Evolutionary conservation across 2,329 filamentous ascomycete genomes (phyloP), one percentile per base, ranked within the genome.

Genomic region (Botrytis hyacinthi): DNA sequence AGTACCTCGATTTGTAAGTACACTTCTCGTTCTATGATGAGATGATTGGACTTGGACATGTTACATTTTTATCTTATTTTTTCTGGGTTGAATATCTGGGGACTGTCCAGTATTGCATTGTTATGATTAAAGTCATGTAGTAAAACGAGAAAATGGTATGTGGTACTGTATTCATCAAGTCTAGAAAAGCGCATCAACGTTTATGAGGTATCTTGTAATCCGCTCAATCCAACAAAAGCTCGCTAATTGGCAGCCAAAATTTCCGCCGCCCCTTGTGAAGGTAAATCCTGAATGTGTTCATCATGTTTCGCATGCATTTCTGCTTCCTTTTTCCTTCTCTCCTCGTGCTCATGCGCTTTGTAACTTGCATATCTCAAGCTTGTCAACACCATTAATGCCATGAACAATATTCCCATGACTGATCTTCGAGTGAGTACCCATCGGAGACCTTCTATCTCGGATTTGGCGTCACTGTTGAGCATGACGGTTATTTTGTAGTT

Each of bases 401-500:
- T 89, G 82, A 91, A 89, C 70, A 91, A 80, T 76, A 91, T 90
- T n/a, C 89, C 89, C 54, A 90, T 81, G 42, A 89, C 89, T 35
- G 89, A 89, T 70, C 89, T 85, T 72, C 88, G 84, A 75, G 90
- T 93, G 76, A 91, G 83, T 59, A 98, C 90, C 96, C 96, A 98
- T 74, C 96, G 87, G 67, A 99, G 85, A 1, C 91, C 92, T 82
- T 99, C 96, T 67, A 98, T 95, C 78, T 98, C 93, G 7, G 93
- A 95, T 81, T 95, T 95, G 66, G 92, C 90, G 82, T 98, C 96
- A 75, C 93, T 96, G 81, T 94, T 97, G 61, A 99, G 87, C 59
- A 89, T 87, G 46, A 97, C 94, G 35, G 93, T 97, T 82, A 99
- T 98, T 82, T 97, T 96, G 84, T 98, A 97, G 83, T 95, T 97